A percentile compares a stretch with the other conserved stretches of the same genome.
Evolutionary conservation across 768 basidiomycete species (phyloP).

Genomic region (Suillus spraguei): DNA sequence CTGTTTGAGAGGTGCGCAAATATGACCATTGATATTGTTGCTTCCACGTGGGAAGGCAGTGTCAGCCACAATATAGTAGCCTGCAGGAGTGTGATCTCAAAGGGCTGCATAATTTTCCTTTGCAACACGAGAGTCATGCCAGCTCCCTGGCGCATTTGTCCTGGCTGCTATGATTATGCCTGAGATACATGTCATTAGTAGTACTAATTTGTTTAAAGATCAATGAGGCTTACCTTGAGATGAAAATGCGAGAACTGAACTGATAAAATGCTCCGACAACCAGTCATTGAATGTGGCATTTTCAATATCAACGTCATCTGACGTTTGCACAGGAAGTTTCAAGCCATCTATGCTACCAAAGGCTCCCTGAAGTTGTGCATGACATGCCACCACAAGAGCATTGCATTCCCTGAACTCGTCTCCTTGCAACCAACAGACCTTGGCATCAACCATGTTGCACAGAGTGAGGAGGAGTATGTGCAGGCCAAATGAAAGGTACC

Average conservation of each 20-base stretch:
- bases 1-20: slow-evolving; percentile 41
- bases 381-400: slow-evolving; percentile 29
- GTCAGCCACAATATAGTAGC: slow-evolving; percentile 46
- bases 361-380: slow-evolving; percentile 37
- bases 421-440: slow-evolving; percentile 29
- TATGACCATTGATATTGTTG: slow-evolving; percentile 32
- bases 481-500: slow-evolving; percentile 38
- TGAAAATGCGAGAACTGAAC: slow-evolving; percentile 39
- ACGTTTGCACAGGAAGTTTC: slow-evolving; percentile 38
- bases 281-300: slow-evolving; percentile 52
- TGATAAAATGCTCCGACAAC: slow-evolving; percentile 43
- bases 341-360: slow-evolving; percentile 47
- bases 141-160: slow-evolving; percentile 47
- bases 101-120: slow-evolving; percentile 41
- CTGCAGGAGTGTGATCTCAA: slow-evolving; percentile 35
- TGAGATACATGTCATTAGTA: slow-evolving; percentile 19
- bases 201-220: background rate
- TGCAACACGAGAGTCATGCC: slow-evolving; percentile 50
- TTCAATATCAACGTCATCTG: slow-evolving; percentile 42
- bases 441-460: slow-evolving; percentile 28
- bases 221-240: slow-evolving; percentile 15
- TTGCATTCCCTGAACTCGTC: slow-evolving; percentile 33
- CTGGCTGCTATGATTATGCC: slow-evolving; percentile 37
- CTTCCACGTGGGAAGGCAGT: slow-evolving; percentile 48
- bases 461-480: slow-evolving; percentile 35